These are phyloP conservation scores for Coemansia sp. DNA, from an alignment of 192 early-diverging fungal species.

Conservation along the genomic window DNA sequence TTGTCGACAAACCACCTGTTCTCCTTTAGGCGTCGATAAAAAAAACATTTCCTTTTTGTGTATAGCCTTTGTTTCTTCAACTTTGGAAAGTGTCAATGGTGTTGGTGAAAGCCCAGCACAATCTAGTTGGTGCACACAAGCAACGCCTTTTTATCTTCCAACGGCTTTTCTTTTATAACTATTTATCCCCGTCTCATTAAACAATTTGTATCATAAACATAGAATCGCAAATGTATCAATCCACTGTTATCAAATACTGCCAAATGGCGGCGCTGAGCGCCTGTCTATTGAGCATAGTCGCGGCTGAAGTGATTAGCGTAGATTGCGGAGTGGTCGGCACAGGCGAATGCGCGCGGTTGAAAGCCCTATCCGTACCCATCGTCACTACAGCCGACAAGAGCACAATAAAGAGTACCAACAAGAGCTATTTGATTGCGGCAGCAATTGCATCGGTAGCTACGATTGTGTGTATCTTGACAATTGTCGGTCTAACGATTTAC, in stretches of 20 bases:
- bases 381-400: neutral
- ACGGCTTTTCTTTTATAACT: neutral
- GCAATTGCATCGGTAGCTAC: neutral
- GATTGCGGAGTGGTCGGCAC: conserved; percentile 15
- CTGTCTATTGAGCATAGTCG: neutral
- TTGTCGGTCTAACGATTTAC: conserved; percentile 9
- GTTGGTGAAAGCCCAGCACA: neutral
- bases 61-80: neutral
- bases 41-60: neutral
- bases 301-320: neutral
- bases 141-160: neutral
- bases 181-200: neutral
- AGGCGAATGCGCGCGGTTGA: conserved; percentile 10
- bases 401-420: neutral
- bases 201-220: neutral
- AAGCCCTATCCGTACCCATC: conserved; percentile 5
- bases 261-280: neutral
- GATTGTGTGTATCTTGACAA: neutral
- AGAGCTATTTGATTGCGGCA: neutral
- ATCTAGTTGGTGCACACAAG: neutral
- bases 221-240: neutral
- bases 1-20: neutral
- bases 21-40: neutral
- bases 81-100: neutral
- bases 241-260: neutral